phyloP scores from a whole-genome alignment of 768 basidiomycete species.

The Tulasnella calospora region DNA sequence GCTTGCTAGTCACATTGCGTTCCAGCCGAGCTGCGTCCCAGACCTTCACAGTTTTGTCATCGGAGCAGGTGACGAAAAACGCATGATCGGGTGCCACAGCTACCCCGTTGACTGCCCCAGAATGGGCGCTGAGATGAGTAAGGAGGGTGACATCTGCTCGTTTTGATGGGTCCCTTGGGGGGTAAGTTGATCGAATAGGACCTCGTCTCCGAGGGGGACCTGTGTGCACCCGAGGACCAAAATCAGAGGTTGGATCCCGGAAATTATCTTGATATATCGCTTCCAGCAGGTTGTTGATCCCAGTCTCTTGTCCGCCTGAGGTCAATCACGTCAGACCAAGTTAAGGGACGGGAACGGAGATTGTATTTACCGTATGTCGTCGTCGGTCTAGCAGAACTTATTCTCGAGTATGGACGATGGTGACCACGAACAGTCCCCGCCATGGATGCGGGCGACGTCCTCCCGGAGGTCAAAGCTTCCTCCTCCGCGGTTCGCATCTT shows the following conservation, averaged over 20 bases:
- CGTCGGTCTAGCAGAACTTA: slow-evolving; percentile 20
- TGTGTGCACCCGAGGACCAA: slow-evolving; percentile 82
- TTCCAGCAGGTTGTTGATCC: slow-evolving; percentile 83
- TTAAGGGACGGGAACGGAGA: not conserved
- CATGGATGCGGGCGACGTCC: slow-evolving; percentile 68
- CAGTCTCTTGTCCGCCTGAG: slow-evolving; percentile 83
- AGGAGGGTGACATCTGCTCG: slow-evolving; percentile 75
- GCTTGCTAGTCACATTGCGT: slow-evolving; percentile 83
- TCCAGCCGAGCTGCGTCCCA: slow-evolving; percentile 78
- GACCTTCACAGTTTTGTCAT: slow-evolving; percentile 41
- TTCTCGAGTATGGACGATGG: slow-evolving; percentile 16
- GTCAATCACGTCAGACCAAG: not conserved
- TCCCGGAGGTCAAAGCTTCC: slow-evolving; percentile 58
- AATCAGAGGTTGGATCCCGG: slow-evolving; percentile 81
- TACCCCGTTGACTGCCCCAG: slow-evolving; percentile 69
- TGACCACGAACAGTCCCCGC: slow-evolving; percentile 51
- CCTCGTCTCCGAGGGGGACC: slow-evolving; percentile 76
- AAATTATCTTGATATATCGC: slow-evolving; percentile 79
- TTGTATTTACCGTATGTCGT: slow-evolving; percentile 24
- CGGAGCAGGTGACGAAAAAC: slow-evolving; percentile 57
- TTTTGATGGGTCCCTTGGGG: slow-evolving; percentile 57
- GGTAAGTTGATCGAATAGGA: slow-evolving; percentile 61
- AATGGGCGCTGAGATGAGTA: slow-evolving; percentile 78
- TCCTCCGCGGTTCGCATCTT: slow-evolving; percentile 56
- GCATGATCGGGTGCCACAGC: slow-evolving; percentile 88